These are phyloP conservation scores for Parvularia atlantis DNA, from an alignment of 78 protist species.

Conservation along the genomic window DNA sequence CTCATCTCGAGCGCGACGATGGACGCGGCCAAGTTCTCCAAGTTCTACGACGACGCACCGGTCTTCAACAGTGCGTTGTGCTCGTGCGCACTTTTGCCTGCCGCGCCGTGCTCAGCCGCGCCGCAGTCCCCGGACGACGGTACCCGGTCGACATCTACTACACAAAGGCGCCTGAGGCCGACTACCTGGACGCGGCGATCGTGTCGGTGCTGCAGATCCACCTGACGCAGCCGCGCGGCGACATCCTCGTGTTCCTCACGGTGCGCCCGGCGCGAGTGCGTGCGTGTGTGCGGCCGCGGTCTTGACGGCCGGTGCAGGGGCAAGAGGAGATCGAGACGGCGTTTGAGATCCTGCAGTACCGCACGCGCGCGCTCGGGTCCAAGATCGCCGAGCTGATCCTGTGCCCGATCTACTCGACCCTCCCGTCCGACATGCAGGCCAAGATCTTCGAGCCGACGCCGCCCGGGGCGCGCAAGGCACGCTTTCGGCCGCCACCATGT, in stretches of 20 bases:
- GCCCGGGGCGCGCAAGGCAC: constrained; percentile 83
- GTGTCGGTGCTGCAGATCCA: constrained; percentile 93
- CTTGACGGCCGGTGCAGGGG: too few relatives aligned
- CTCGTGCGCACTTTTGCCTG: too few relatives aligned
- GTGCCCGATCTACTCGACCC: constrained; percentile 85
- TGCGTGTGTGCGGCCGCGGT: too few relatives aligned
- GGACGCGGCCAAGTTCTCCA: constrained; percentile 87
- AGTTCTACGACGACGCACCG: constrained; percentile 87
- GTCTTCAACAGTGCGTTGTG: constrained; percentile 67
- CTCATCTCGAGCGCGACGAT: constrained; percentile 90
- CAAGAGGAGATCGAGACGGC: constrained; percentile 90
- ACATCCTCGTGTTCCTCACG: constrained; percentile 88
- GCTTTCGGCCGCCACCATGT: too few relatives aligned
- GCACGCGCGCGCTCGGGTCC: constrained; percentile 74
- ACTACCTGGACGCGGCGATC: constrained; percentile 90
- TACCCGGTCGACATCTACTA: constrained; percentile 85
- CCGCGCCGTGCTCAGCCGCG: too few relatives aligned
- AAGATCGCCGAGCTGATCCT: constrained; percentile 76
- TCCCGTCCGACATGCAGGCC: constrained; percentile 82
- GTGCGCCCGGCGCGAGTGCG: too few relatives aligned
- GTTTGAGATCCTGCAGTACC: constrained; percentile 52
- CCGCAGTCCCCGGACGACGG: constrained; percentile 56
- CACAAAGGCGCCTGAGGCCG: constrained; percentile 92
- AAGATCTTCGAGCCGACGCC: constrained; percentile 91
- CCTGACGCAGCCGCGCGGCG: constrained; percentile 80